Base-by-base conservation (phyloP, 2,329 filamentous ascomycete genomes). In the Paracorniculantispora psalliotae region DNA sequence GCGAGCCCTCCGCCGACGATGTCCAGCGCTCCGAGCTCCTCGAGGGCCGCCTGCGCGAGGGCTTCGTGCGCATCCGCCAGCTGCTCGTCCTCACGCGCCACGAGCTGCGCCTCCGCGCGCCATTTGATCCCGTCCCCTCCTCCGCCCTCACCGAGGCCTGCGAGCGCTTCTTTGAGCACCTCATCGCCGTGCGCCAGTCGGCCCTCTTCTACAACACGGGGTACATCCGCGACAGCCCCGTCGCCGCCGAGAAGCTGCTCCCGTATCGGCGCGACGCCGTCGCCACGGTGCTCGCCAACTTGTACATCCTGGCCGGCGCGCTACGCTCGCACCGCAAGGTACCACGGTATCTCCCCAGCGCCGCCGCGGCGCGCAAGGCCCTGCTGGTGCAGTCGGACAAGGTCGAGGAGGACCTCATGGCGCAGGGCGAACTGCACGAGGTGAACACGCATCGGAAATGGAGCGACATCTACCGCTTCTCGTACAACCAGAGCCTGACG, bases 131-230 rank as follows among this genome's bases (percentile, higher is more conserved):
- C 1, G 69, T 81, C 1, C 81, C 82, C 0, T 85, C 84, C 67
- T 79, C 78, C 2, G 81, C 77, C 15, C 76, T 85, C 6, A 80
- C 83, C 50, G 78, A 80, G 62, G 74, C 77, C 7, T 83, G 79
- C 57, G 82, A 85, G 66, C 75, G 75, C 4, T 84, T 85, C 72
- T 84, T 85, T 63, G 82, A 85, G 62, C 79, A 84, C 61, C 75
- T 84, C 59, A 78, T 85, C 26, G 75, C 80, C 19, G 77, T 85
- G 4, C 79, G 83, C 7, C 82, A 85, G 65, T 81, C 81, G 2
- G 81, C 80, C 1, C 69, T 85, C 17, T 82, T 82, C 65, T 84
- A 84, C 66, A 79, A 83, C 59, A 79, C 81, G 1, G 76, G 76
- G 35, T 80, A 79, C 62, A 74, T 81, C 56, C 73, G 78, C 51